A percentile compares a stretch with the other conserved stretches of the same genome.
phyloP scores from a whole-genome alignment of 2,329 filamentous ascomycete genomes.

The Zasmidium citrigriseum region DNA sequence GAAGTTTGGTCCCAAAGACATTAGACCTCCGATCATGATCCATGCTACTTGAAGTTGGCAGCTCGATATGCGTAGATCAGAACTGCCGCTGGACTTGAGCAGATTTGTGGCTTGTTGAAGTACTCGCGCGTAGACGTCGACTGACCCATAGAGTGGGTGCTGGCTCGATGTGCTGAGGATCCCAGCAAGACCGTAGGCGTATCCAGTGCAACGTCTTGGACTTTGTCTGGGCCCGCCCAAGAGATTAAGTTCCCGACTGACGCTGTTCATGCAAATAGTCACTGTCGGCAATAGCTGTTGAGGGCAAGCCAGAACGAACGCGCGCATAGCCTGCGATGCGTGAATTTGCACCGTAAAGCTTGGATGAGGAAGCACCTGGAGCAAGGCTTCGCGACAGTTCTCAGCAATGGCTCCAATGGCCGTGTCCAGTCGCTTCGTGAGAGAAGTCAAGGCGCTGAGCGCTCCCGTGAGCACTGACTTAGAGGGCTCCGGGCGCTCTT shows the following conservation, averaged over 20 bases:
- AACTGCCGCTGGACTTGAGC: conserved; percentile 87
- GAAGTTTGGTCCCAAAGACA: conserved; percentile 96
- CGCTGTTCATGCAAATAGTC: conserved; percentile 94
- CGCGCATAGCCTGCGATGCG: conserved; percentile 80
- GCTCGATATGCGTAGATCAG: conserved; percentile 84
- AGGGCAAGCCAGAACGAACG: conserved; percentile 85
- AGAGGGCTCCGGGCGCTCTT: conserved; percentile 82
- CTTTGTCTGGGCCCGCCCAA: conserved; percentile 75
- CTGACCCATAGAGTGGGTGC: conserved; percentile 88
- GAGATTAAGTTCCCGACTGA: conserved; percentile 80
- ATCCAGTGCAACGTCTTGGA: conserved; percentile 80
- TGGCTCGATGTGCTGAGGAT: conserved; percentile 85
- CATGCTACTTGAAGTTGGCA: conserved; percentile 97
- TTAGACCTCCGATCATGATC: conserved; percentile 93
- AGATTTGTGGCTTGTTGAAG: conserved; percentile 88
- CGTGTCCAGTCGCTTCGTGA: conserved; percentile 79
- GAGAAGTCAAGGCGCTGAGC: conserved; percentile 74
- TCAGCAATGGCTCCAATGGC: conserved; percentile 80
- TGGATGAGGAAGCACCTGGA: conserved; percentile 90
- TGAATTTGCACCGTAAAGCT: conserved; percentile 96
- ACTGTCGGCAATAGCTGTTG: conserved; percentile 88
- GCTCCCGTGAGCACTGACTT: conserved; percentile 82
- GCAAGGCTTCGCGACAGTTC: conserved; percentile 76
- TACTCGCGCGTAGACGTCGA: conserved; percentile 91
- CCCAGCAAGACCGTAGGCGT: conserved; percentile 87